Evolutionary conservation across 2,329 filamentous ascomycete genomes (phyloP), one percentile per base, ranked within the genome.

Genomic region (Talaromyces sp.): DNA sequence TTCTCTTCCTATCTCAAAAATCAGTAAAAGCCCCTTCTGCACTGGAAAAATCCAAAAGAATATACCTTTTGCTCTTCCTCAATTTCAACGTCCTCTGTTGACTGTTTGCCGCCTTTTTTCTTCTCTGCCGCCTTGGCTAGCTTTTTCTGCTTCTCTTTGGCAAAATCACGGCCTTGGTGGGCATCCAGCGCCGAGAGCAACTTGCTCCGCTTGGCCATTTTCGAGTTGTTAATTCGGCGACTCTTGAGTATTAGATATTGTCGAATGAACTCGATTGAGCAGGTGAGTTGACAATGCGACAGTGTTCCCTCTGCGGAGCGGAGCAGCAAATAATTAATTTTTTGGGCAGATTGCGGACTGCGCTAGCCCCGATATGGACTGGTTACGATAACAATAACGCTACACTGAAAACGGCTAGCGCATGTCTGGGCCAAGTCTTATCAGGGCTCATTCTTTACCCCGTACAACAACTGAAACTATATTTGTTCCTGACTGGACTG

Each of bases 141-240:
- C 78, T 89, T 90, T 73, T 87, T 86, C 74, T 94, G 89, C 75
- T 90, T 87, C 75, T 94, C 90, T 59, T 91, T 83, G 65, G 89
- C 88, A 65, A 90, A 89, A 68, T 95, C 89, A 55, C 83, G 78
- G 33, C 85, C 85, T 70, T 84, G 82, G 62, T 85, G 77, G 59
- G 81, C 78, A 66, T 87, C 83, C 27, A 88, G 81, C 54, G 85
- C 84, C 52, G 79, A 74, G 63, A 86, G 81, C 54, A 88, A 76
- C 71, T 86, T 87, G 65, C 81, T 82, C 72, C 83, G 82, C 66
- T 82, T 83, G 56, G 74, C 78, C 82, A 85, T 76, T 64, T 61
- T 71, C 27, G 9, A 18, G 42, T 10, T 18, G 5, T 55, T 27
- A 5, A 27, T 27, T 27, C 10, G 18, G 44, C 44, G 18, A 5